A percentile compares a stretch with the other conserved stretches of the same genome.
phyloP scores from a whole-genome alignment of 176 grass and related monocot species.

The Oryza glumipatula region DNA sequence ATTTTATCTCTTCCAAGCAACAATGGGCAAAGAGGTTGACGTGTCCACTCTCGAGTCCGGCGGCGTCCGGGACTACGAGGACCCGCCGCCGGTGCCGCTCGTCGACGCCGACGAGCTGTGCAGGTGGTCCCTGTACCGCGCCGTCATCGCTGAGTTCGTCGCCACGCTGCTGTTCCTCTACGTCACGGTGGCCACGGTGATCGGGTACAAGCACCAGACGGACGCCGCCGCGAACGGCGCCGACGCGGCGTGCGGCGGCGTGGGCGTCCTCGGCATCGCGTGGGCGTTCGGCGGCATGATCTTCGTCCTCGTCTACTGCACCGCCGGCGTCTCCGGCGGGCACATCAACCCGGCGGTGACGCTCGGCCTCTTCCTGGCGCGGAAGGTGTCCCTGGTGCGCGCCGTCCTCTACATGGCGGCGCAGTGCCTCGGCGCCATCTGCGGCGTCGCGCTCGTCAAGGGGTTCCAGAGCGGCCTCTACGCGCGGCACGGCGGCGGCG shows the following conservation, averaged over 20 bases:
- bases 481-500: slow-evolving; percentile 55
- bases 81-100: slow-evolving; percentile 50
- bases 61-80: slow-evolving; percentile 41
- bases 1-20: neutral
- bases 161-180: slow-evolving; percentile 71
- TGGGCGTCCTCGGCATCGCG: slow-evolving; percentile 71
- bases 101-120: slow-evolving; percentile 61
- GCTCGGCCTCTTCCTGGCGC: slow-evolving; percentile 72
- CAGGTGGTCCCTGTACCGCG: slow-evolving; percentile 67
- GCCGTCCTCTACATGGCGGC: slow-evolving; percentile 68
- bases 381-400: slow-evolving; percentile 78
- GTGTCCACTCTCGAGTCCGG: slow-evolving; percentile 23
- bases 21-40: slow-evolving; percentile 52
- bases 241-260: slow-evolving; percentile 57
- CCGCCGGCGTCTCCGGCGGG: slow-evolving; percentile 87
- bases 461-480: slow-evolving; percentile 53
- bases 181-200: slow-evolving; percentile 50
- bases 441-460: slow-evolving; percentile 76
- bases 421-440: slow-evolving; percentile 79
- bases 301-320: slow-evolving; percentile 98
- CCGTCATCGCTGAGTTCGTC: slow-evolving; percentile 68
- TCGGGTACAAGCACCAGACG: slow-evolving; percentile 58
- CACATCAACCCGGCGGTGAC: slow-evolving; percentile 86
- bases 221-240: neutral
- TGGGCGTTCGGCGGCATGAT: slow-evolving; percentile 90